phyloP scores from a whole-genome alignment of 768 basidiomycete species.

The Lactifluus hygrophoroides region DNA sequence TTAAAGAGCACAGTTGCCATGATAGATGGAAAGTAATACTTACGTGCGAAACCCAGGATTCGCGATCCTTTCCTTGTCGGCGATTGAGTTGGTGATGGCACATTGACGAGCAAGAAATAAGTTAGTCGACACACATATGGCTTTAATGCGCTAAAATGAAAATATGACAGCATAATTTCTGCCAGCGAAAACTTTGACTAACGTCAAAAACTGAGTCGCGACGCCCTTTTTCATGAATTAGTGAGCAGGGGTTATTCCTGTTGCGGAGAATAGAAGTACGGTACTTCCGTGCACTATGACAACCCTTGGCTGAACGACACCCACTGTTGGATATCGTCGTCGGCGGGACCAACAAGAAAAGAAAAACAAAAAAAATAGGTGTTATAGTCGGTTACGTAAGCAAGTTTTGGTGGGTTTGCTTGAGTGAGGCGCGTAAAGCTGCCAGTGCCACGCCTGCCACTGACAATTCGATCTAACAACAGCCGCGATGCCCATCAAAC shows the following conservation, averaged over 20 bases:
- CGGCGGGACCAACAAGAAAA: too few relatives aligned
- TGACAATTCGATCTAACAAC: conserved; percentile 2
- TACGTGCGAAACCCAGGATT: background rate
- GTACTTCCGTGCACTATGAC: background rate
- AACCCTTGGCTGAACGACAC: background rate
- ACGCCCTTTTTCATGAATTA: background rate
- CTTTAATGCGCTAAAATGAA: background rate
- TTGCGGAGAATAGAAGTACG: background rate
- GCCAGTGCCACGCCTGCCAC: background rate
- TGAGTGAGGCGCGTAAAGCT: background rate
- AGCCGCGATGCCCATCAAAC: conserved; percentile 65
- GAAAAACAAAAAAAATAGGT: too few relatives aligned
- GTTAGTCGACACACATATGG: background rate
- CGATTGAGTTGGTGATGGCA: background rate
- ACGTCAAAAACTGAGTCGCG: background rate
- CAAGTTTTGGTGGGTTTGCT: conserved; percentile 1
- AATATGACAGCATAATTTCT: background rate
- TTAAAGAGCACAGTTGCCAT: background rate
- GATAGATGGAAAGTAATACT: background rate
- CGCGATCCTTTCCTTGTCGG: background rate
- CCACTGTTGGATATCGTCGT: too few relatives aligned
- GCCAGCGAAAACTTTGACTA: background rate
- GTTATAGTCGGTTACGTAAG: conserved; percentile 1
- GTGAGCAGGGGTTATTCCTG: background rate
- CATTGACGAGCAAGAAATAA: background rate